These are phyloP conservation scores for Centrapalus pauciflorus DNA, from an alignment of 129 eudicot species.

Conservation along the genomic window DNA sequence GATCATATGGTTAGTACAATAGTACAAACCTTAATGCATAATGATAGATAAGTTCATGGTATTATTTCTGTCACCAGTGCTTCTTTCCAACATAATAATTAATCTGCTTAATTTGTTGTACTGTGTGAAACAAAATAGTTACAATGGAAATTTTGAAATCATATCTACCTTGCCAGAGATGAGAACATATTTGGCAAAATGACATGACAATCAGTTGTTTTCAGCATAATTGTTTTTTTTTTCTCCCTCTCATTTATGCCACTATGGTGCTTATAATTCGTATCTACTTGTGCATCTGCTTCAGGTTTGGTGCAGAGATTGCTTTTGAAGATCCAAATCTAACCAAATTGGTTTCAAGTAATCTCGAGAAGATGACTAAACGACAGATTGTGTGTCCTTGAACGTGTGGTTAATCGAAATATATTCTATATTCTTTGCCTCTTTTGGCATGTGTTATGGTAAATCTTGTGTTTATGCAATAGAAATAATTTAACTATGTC, in stretches of 20 bases:
- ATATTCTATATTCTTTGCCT: constrained; percentile 4
- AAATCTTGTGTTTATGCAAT: constrained; percentile 11
- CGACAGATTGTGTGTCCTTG: constrained; percentile 49
- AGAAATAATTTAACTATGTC: neutral
- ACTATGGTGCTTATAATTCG: neutral
- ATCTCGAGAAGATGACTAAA: constrained; percentile 70
- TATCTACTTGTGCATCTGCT: neutral
- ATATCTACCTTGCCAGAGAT: no score
- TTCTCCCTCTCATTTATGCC: neutral
- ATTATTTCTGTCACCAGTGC: no score
- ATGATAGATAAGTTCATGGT: no score
- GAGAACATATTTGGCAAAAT: neutral
- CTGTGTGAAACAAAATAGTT: no score
- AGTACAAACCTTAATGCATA: no score
- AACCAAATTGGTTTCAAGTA: constrained; percentile 64
- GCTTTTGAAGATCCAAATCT: constrained; percentile 86
- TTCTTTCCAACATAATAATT: no score
- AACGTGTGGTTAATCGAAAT: neutral
- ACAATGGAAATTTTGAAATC: no score
- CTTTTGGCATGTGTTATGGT: neutral
- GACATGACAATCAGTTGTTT: no score
- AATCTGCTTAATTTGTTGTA: no score
- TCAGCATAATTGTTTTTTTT: neutral
- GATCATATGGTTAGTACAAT: no score
- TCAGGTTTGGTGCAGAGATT: constrained; percentile 77